Percentiles rank a stretch among this genome's conserved stretches.
phyloP scores from a whole-genome alignment of 2,329 filamentous ascomycete genomes.

The Fusarium sororula region DNA sequence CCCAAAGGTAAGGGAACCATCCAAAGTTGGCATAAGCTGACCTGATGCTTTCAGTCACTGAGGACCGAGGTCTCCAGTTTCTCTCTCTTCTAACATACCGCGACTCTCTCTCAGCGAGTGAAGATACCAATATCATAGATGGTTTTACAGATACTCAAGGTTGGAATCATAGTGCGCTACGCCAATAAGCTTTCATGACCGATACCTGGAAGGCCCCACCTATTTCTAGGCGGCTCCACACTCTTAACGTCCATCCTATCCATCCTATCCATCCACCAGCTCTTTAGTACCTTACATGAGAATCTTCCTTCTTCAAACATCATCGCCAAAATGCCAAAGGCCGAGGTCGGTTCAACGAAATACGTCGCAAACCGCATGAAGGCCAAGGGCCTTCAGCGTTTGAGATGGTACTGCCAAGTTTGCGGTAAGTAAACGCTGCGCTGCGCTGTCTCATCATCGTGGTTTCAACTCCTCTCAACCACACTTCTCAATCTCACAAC shows the following conservation, averaged over 20 bases:
- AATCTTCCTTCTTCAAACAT: slow-evolving; percentile 14
- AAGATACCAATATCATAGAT: neutral
- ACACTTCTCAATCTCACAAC: neutral
- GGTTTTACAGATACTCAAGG: neutral
- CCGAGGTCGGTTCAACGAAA: slow-evolving; percentile 93
- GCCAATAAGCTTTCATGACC: neutral
- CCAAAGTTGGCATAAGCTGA: neutral
- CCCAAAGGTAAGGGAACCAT: neutral
- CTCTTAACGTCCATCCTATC: neutral
- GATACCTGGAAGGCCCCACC: neutral
- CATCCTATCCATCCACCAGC: neutral
- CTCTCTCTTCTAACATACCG: neutral
- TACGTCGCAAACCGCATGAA: slow-evolving; percentile 92
- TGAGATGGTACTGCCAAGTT: slow-evolving; percentile 91
- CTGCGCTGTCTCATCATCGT: neutral
- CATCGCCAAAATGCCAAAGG: slow-evolving; percentile 78
- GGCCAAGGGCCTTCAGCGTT: slow-evolving; percentile 76
- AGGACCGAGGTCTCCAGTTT: too few relatives aligned
- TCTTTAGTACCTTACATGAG: neutral
- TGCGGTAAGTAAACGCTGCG: slow-evolving; percentile 59
- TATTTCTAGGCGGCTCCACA: neutral
- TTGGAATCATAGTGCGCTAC: neutral
- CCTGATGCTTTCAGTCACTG: neutral
- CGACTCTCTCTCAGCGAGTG: neutral
- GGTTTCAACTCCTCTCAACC: neutral